Conservation (phyloP, 495 filamentous ascomycete species). For the Cairneyella variabilis region DNA sequence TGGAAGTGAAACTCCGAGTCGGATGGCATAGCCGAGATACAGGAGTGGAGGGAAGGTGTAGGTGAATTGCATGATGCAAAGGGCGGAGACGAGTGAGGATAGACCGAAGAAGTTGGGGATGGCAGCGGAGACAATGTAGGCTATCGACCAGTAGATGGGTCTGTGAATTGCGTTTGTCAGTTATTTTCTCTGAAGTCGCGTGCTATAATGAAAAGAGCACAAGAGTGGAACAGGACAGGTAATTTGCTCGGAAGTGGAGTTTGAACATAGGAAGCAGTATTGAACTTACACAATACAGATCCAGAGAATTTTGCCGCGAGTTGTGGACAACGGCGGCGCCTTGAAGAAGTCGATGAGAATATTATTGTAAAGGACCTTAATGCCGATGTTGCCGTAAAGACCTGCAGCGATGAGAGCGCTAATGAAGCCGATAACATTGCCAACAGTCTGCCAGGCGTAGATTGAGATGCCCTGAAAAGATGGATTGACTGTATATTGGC, state of each 20-base stretch:
- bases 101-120: conserved; percentile 46
- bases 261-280: no score
- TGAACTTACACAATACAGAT: conserved; percentile 39
- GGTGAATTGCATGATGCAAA: conserved; percentile 42
- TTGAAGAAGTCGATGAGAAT: conserved; percentile 50
- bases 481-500: conserved; percentile 49
- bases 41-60: conserved; percentile 47
- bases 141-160: conserved; percentile 57
- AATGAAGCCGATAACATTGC: conserved; percentile 48
- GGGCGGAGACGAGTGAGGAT: conserved; percentile 38
- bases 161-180: no score
- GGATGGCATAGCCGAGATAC: conserved; percentile 36
- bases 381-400: conserved; percentile 59
- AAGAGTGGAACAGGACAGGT: no score
- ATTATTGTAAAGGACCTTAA: conserved; percentile 59
- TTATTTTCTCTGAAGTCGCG: no score
- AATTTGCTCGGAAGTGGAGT: no score
- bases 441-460: conserved; percentile 47
- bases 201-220: no score
- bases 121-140: conserved; percentile 44
- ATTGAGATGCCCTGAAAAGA: conserved; percentile 45
- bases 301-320: conserved; percentile 48
- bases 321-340: conserved; percentile 41
- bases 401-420: conserved; percentile 47
- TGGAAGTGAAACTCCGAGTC: conserved; percentile 33